Evolutionary conservation across 208 protist species (phyloP).

Genomic region (Trypanosomatidae sp.): DNA sequence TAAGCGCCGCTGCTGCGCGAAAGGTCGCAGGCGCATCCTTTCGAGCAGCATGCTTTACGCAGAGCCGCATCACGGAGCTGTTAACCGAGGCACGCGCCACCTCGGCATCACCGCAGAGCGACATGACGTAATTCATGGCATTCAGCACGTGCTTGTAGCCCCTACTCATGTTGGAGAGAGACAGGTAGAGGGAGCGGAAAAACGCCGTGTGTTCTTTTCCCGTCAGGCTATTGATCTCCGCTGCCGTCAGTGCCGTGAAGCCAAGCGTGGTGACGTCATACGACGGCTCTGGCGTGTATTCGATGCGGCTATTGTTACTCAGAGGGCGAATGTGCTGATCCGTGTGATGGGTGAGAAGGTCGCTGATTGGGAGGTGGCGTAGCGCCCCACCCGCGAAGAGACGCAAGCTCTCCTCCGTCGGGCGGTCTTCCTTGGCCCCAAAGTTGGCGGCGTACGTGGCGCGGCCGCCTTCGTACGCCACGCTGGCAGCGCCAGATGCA

Average conservation of each 20-base stretch:
- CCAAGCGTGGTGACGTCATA: conserved; percentile 55
- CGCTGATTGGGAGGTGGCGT: conserved; percentile 26
- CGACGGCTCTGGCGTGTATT: conserved; percentile 70
- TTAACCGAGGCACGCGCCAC: conserved; percentile 90
- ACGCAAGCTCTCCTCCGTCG: conserved; percentile 17
- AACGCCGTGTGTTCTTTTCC: conserved; percentile 33
- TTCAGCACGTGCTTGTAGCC: conserved; percentile 46
- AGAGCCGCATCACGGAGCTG: conserved; percentile 90
- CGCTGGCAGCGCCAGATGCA: neutral
- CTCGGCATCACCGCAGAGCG: conserved; percentile 62
- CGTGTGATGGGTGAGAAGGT: conserved; percentile 61
- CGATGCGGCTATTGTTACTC: conserved; percentile 88
- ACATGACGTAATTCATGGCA: conserved; percentile 88
- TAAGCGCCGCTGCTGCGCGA: conserved; percentile 61
- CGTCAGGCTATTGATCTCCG: conserved; percentile 58
- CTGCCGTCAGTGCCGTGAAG: conserved; percentile 58
- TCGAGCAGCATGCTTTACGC: conserved; percentile 66
- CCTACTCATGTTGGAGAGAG: conserved; percentile 24
- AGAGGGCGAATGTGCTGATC: conserved; percentile 90
- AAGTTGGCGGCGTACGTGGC: conserved; percentile 14
- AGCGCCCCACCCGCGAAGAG: conserved; percentile 21
- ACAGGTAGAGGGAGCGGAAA: conserved; percentile 31
- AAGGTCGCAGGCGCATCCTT: conserved; percentile 47
- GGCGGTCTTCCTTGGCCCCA: conserved; percentile 12
- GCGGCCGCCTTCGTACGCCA: conserved; percentile 14